Evolutionary conservation across 768 basidiomycete genomes (phyloP).

Genomic region (Leccinum fibrillosum): DNA sequence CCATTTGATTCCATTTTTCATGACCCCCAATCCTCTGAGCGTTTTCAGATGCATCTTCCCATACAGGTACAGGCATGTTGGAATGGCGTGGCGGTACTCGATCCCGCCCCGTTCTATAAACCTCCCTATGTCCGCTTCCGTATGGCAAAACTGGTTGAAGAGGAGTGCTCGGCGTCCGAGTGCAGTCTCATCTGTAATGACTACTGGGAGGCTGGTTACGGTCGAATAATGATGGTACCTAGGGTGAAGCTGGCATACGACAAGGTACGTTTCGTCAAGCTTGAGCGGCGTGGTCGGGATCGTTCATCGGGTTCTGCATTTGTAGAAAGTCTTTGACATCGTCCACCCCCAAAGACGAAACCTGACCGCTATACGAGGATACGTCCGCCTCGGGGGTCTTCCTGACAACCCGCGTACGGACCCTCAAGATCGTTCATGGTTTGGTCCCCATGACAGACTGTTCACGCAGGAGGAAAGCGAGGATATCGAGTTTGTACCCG

Average conservation of each 20-base stretch:
- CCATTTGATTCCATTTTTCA: conserved; percentile 96
- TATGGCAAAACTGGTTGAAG: conserved; percentile 86
- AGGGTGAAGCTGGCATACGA: conserved; percentile 97
- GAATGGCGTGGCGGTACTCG: conserved; percentile 96
- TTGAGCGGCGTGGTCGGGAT: background rate
- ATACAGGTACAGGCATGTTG: conserved; percentile 97
- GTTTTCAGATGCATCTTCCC: conserved; percentile 91
- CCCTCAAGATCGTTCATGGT: conserved; percentile 97
- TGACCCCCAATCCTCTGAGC: conserved; percentile 65
- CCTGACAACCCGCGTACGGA: conserved; percentile 96
- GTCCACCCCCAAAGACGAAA: conserved; percentile 90
- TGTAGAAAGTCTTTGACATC: conserved; percentile 88
- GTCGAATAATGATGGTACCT: conserved; percentile 96
- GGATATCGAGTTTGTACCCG: conserved; percentile 69
- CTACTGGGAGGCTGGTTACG: conserved; percentile 96
- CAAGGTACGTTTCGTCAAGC: conserved; percentile 45
- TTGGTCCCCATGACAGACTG: conserved; percentile 92
- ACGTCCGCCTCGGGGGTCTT: conserved; percentile 90
- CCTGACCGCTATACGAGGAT: conserved; percentile 93
- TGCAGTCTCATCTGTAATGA: conserved; percentile 98
- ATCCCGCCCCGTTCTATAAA: conserved; percentile 92
- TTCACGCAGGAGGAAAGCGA: conserved; percentile 88
- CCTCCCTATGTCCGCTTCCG: conserved; percentile 91
- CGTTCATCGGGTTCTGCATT: conserved; percentile 3
- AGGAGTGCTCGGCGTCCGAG: conserved; percentile 93